A percentile compares a stretch with the other conserved stretches of the same genome.
Evolutionary conservation across 176 grass and related monocot species (phyloP).

Genomic region (Aegilops longissima): DNA sequence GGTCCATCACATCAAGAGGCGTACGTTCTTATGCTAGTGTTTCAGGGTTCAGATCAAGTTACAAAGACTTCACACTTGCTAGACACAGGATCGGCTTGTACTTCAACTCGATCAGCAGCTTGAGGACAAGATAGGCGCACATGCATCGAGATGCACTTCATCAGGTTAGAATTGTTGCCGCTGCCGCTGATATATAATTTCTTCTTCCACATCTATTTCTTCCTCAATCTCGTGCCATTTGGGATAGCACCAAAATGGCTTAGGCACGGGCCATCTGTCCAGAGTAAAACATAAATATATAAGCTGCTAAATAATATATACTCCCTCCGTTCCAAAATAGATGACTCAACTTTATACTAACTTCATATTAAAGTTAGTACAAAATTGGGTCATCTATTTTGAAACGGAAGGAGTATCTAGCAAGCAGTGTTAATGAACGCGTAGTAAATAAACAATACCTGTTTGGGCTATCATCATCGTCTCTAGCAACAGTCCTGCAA

Average conservation of each 20-base stretch:
- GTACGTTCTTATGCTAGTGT: background rate
- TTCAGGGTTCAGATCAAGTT: background rate
- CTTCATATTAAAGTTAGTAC: too few relatives aligned
- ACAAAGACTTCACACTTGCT: background rate
- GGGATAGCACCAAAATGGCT: background rate
- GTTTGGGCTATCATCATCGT: background rate
- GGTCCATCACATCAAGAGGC: too few relatives aligned
- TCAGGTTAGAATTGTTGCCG: background rate
- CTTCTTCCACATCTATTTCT: background rate
- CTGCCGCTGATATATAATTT: background rate
- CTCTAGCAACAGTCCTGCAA: background rate
- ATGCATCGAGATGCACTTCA: background rate
- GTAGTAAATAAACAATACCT: background rate
- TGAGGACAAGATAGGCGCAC: background rate
- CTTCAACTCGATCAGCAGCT: background rate
- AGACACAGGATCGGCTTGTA: background rate
- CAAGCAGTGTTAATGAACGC: background rate
- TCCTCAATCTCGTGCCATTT: background rate
- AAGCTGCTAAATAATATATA: background rate
- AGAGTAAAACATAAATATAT: background rate
- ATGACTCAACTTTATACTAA: too few relatives aligned
- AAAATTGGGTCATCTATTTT: too few relatives aligned
- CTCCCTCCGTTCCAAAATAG: too few relatives aligned
- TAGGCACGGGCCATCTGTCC: background rate
- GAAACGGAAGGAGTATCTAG: background rate